Evolutionary conservation across 2,329 filamentous ascomycete genomes (phyloP), one percentile per base, ranked within the genome.

Genomic region (Stachybotrys echinatus): DNA sequence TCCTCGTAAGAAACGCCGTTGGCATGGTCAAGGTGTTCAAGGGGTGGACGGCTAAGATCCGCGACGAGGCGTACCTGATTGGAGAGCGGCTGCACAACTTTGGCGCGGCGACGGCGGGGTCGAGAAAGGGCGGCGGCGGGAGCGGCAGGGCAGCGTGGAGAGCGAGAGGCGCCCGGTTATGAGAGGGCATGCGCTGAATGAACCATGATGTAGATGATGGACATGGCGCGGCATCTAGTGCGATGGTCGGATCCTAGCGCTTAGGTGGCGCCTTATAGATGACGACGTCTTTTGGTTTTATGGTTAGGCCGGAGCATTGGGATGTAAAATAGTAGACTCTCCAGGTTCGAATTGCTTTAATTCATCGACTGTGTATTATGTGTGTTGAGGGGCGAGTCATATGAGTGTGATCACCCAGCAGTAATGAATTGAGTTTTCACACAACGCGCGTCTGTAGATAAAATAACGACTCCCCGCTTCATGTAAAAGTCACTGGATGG

Each of bases 31-130:
- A 78, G 43, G 79, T 89, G 48, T 79, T 94, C 47, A 79, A 81
- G 44, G 74, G 82, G 19, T 97, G 92, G 92, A 83, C 88, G 59
- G 77, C 84, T 50, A 82, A 86, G 51, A 90, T 99, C 44, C 78
- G 90, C 38, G 95, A 99, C 66, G 95, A 99, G 69, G 92, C 95
- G 1, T 99, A 99, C 66, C 74, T 99, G 42, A 94, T 97, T 62
- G 94, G 94, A 2, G 92, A 99, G 72, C 75, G 92, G 52, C 70
- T 99, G 61, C 95, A 99, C 71, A 99, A 99, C 67, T 95, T 96
- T 69, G 89, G 90, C 4, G 66, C 67, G 2, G 69, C 66, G 7
- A 65, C 70, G 17, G 67, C 68, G 7, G 69, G 65, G 18, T 65
- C 64, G 14, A 65, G 64, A 49, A 61, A 62, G 17, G 63, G 63